Conservation (phyloP, 306 rosid species). For the Citrullus amarus region DNA sequence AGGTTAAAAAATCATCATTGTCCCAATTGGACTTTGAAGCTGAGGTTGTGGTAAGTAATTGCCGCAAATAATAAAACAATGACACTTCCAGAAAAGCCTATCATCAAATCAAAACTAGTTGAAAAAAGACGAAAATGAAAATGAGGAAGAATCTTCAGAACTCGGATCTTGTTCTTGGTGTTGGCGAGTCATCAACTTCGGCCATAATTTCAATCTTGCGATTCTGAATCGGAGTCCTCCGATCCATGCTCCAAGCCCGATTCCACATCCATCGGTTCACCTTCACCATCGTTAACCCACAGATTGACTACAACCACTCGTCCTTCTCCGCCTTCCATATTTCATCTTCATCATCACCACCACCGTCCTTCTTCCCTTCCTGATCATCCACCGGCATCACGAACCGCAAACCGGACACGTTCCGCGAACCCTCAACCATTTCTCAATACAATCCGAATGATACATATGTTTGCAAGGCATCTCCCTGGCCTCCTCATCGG, state of each 20-base stretch:
- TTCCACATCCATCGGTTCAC: not conserved
- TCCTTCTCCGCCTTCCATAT: not conserved
- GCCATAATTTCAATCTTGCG: not conserved
- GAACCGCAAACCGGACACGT: conserved; percentile 32
- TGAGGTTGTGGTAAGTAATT: not conserved
- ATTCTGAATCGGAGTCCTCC: not conserved
- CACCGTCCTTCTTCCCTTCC: not conserved
- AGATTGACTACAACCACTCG: conserved; percentile 7
- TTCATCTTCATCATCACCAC: not conserved
- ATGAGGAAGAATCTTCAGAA: not conserved
- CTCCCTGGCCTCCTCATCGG: conserved; percentile 18
- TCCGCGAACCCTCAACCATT: conserved; percentile 18
- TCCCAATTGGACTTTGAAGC: not conserved
- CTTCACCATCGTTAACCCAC: conserved; percentile 6
- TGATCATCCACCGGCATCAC: conserved; percentile 15
- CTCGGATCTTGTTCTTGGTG: not conserved
- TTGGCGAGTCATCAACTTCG: not conserved
- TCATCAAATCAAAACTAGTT: not conserved
- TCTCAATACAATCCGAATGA: conserved; percentile 20
- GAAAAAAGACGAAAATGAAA: not conserved
- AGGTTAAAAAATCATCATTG: not conserved
- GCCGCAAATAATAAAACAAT: not conserved
- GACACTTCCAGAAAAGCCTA: not conserved
- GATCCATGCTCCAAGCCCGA: conserved; percentile 8
- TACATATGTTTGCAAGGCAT: conserved; percentile 29